Conservation (phyloP, 805 yeast genomes). For the Lachancea dasiensis region DNA sequence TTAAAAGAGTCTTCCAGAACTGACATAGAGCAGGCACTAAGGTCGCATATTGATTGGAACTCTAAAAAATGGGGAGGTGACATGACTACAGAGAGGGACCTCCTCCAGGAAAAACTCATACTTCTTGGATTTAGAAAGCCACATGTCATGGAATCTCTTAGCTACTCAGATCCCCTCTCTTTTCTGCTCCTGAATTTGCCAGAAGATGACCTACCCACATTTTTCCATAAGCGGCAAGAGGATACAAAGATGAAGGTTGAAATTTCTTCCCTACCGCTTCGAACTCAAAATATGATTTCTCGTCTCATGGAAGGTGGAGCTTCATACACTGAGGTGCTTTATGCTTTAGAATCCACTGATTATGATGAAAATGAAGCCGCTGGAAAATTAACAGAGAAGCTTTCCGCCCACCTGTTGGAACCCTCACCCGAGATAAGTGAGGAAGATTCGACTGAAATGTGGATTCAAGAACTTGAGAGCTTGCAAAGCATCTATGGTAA, state of each 20-base stretch:
- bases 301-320: constrained; percentile 63
- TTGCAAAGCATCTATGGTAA: constrained; percentile 51
- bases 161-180: constrained; percentile 44
- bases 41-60: constrained; percentile 52
- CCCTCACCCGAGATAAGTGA: constrained; percentile 11
- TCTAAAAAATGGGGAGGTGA: constrained; percentile 10
- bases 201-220: constrained; percentile 82
- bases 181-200: constrained; percentile 78
- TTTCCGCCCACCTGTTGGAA: constrained; percentile 15
- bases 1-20: constrained; percentile 59
- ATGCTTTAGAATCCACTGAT: constrained; percentile 38
- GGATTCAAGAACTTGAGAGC: constrained; percentile 75
- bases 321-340: constrained; percentile 56
- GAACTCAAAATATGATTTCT: constrained; percentile 50
- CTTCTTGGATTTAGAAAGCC: constrained; percentile 59
- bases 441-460: constrained; percentile 40
- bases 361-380: constrained; percentile 48
- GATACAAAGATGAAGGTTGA: constrained; percentile 56
- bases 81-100: constrained; percentile 13
- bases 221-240: constrained; percentile 50
- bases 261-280: constrained; percentile 30
- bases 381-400: constrained; percentile 40
- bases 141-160: constrained; percentile 69
- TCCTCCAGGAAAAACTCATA: constrained; percentile 32
- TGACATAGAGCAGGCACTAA: constrained; percentile 55